Base-by-base conservation (phyloP, 495 filamentous ascomycete genomes). In the Neurospora africana region DNA sequence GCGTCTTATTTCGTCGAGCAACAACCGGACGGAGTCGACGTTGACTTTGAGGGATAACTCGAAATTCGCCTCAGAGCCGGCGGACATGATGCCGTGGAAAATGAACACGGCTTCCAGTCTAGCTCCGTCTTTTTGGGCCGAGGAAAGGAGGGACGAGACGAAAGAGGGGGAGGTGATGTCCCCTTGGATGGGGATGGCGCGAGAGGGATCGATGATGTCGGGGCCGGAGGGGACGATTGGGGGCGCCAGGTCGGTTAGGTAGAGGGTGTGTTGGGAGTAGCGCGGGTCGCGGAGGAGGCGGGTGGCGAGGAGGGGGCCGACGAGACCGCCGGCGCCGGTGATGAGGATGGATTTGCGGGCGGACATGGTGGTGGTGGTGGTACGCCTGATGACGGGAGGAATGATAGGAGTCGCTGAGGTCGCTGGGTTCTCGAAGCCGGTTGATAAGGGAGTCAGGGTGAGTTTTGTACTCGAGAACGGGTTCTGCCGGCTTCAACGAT, bases 51-150 rank as follows among this genome's bases (percentile, higher is more conserved):
- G 84, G 4, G 91, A 92, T 17, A 92, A 84, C 65, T 93, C 91
- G 76, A 92, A 89, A 78, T 95, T 86, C 33, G 89, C 89, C 78
- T 96, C 93, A 21, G 89, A 85, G 65, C 90, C 91, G 27, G 89
- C 87, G 41, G 90, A 93, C 92, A 95, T 94, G 81, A 96, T 93
- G 67, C 93, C 93, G 80, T 96, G 93, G 75, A 96, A 89, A 70
- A 94, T 78, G 82, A 91, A 94, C 75, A 92, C 84, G 19, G 88
- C 90, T 74, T 88, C 83, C 0, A 92, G 81, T 13, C 83, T 86
- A 13, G 79, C 76, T 27, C 81, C 78, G 27, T 27, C 30, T 27
- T 19, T 19, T 7, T 3, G 23, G 23, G 9, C 4, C 10, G 80
- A 74, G 19, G 81, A 75, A 19, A 91, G 82, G 21, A 91, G 83